These are phyloP conservation scores for Alternaria incomplexa DNA, from an alignment of 2,329 filamentous ascomycete species.

Conservation along the genomic window DNA sequence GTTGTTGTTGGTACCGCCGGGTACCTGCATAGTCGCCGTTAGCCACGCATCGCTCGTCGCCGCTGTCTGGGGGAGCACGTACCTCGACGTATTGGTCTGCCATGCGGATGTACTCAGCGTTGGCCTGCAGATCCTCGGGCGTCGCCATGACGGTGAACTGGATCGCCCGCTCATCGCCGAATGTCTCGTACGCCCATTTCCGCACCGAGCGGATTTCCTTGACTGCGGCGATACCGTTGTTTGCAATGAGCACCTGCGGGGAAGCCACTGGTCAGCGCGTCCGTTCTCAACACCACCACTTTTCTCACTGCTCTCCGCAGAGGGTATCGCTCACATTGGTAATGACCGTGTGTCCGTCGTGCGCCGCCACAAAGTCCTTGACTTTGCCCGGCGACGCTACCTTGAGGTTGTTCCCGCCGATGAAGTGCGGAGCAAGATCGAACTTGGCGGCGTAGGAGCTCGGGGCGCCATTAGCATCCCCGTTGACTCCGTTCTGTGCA, in stretches of 20 bases:
- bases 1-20: conserved; percentile 99
- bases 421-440: conserved; percentile 89
- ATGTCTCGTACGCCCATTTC: conserved; percentile 99
- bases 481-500: conserved; percentile 45
- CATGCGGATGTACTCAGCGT: conserved; percentile 99
- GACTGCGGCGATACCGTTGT: conserved; percentile 99
- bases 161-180: conserved; percentile 96
- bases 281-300: neutral
- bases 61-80: conserved; percentile 27
- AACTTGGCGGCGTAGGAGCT: conserved; percentile 80
- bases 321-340: conserved; percentile 75
- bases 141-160: conserved; percentile 99
- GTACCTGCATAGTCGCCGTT: conserved; percentile 64
- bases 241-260: conserved; percentile 89
- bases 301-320: neutral
- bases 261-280: conserved; percentile 26
- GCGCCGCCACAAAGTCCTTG: conserved; percentile 90
- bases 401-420: conserved; percentile 87
- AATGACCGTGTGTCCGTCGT: conserved; percentile 97
- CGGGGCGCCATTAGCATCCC: conserved; percentile 59
- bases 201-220: conserved; percentile 99
- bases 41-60: conserved; percentile 16
- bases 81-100: conserved; percentile 98
- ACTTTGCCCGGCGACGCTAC: conserved; percentile 84
- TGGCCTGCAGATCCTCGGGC: conserved; percentile 94